These are phyloP conservation scores for Cyclocybe aegerita DNA, from an alignment of 768 basidiomycete species.

Conservation along the genomic window DNA sequence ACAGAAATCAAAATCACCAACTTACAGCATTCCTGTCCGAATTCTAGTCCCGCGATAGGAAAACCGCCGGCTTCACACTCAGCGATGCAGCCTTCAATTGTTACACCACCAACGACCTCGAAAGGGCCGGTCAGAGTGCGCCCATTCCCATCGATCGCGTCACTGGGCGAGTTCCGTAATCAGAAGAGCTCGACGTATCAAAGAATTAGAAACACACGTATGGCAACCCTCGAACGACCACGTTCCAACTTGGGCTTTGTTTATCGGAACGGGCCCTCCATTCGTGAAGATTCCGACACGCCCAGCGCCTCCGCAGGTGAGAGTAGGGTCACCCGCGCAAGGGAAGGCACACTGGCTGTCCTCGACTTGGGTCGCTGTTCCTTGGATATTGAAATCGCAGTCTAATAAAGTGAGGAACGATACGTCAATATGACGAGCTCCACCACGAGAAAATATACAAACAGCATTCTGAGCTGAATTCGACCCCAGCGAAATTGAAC, in stretches of 20 bases:
- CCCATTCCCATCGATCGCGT: conserved; percentile 2
- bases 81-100: conserved; percentile 6
- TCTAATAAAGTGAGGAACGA: too few species aligned
- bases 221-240: too few species aligned
- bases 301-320: not conserved
- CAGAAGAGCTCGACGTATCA: not conserved
- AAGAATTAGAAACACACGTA: too few species aligned
- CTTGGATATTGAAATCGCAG: too few species aligned
- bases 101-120: not conserved
- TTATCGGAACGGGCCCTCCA: too few species aligned
- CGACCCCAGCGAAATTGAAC: too few species aligned
- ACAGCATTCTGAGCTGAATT: too few species aligned
- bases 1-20: not conserved
- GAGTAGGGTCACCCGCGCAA: conserved; percentile 1
- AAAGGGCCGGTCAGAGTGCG: conserved; percentile 1
- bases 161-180: not conserved
- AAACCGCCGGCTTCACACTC: conserved; percentile 2
- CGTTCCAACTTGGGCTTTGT: not conserved
- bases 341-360: conserved; percentile 1
- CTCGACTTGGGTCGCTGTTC: not conserved
- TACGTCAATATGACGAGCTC: too few species aligned
- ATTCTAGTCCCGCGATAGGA: conserved; percentile 8
- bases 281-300: too few species aligned
- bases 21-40: conserved; percentile 14
- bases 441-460: too few species aligned